Percentiles rank a stretch among this genome's conserved stretches.
These are phyloP conservation scores for Phytophthora ramorum DNA, from an alignment of 352 stramenopile species.

Conservation along the genomic window DNA sequence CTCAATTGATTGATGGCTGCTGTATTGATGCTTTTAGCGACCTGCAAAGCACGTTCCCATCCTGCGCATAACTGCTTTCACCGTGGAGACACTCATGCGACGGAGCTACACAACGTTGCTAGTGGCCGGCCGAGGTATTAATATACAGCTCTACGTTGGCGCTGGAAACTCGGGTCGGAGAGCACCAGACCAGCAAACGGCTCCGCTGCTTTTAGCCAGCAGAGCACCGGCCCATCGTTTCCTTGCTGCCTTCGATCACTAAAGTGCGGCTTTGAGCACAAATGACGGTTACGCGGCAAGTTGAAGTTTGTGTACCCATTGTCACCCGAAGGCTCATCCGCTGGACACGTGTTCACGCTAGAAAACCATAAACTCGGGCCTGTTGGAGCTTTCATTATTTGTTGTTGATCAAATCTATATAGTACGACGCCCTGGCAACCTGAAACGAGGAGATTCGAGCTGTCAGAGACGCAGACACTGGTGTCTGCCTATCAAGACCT, in stretches of 20 bases:
- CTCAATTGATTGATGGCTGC: constrained; percentile 27
- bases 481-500: constrained; percentile 26
- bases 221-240: constrained; percentile 12
- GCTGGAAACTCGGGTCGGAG: constrained; percentile 13
- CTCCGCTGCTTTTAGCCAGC: constrained; percentile 22
- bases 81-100: constrained; percentile 10
- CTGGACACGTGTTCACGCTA: not conserved
- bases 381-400: constrained; percentile 15
- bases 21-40: constrained; percentile 11
- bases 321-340: not conserved
- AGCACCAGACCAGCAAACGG: constrained; percentile 27
- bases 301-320: constrained; percentile 43
- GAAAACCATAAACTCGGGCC: too few relatives aligned
- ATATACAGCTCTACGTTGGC: constrained; percentile 7
- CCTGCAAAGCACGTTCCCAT: constrained; percentile 22
- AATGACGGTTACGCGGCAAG: constrained; percentile 15
- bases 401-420: constrained; percentile 40
- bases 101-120: not conserved
- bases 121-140: constrained; percentile 13
- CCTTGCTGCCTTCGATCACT: not conserved
- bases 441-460: not conserved
- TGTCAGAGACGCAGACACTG: constrained; percentile 15
- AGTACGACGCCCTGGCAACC: constrained; percentile 33
- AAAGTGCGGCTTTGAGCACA: not conserved
- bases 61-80: constrained; percentile 27